Percentiles rank a stretch among this genome's conserved stretches.
phyloP scores from a whole-genome alignment of 768 basidiomycete species.

The Macrolepiota dolichaula region DNA sequence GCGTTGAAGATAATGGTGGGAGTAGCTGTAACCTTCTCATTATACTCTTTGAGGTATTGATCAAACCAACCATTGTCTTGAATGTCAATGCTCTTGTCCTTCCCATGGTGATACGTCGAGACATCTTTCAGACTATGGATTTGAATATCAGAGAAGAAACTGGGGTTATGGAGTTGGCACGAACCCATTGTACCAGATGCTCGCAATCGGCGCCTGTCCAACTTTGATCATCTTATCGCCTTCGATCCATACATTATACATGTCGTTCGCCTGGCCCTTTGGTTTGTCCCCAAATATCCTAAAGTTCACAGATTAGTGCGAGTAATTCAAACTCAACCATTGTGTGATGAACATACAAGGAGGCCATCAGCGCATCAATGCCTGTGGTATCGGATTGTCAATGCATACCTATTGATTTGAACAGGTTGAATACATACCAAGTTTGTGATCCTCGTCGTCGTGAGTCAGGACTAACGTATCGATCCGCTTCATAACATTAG shows the following conservation, averaged over 20 bases:
- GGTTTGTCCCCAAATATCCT: background rate
- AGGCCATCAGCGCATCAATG: background rate
- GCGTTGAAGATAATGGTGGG: background rate
- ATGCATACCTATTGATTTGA: background rate
- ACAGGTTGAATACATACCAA: background rate
- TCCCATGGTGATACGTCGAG: too few relatives aligned
- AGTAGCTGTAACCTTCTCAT: background rate
- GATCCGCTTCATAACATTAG: background rate
- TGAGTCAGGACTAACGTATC: background rate
- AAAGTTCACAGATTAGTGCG: background rate
- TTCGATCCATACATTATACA: background rate
- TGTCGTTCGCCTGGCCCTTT: background rate
- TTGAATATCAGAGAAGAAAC: background rate
- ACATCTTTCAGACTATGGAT: background rate
- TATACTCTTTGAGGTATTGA: background rate
- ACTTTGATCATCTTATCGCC: background rate
- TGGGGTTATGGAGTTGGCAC: background rate
- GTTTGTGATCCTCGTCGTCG: background rate
- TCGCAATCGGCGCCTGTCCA: background rate
- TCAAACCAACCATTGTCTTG: background rate
- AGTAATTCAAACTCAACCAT: background rate
- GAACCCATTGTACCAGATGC: background rate
- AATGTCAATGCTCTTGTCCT: too few relatives aligned
- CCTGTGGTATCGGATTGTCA: background rate
- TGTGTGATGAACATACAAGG: background rate